Percentiles rank a stretch among this genome's conserved stretches.
Conservation (phyloP, 257 asterid species). For the Solanum clarkiae region DNA sequence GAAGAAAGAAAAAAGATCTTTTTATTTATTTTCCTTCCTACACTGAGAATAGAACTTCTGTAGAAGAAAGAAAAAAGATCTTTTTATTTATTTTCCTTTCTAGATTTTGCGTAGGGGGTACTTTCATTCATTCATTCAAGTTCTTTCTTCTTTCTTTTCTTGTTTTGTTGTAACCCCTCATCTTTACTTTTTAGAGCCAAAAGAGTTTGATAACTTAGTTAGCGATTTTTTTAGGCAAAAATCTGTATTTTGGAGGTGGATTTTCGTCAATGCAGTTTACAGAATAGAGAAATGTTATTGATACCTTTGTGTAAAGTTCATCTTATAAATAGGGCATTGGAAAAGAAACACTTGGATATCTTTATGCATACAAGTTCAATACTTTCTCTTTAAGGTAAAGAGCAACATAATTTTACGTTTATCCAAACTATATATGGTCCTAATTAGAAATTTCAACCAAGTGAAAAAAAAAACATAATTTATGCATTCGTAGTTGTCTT, state of each 20-base stretch:
- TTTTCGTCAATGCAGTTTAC: conserved; percentile 27
- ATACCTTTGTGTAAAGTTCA: not conserved
- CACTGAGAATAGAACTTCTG: conserved; percentile 38
- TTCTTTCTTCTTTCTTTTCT: conserved; percentile 12
- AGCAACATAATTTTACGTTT: not conserved
- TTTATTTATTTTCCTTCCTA: no score
- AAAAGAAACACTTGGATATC: not conserved
- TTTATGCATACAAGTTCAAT: not conserved
- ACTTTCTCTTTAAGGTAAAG: not conserved
- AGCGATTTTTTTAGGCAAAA: not conserved
- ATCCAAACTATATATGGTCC: not conserved
- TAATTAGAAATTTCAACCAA: not conserved
- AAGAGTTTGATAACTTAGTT: no score
- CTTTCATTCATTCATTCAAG: conserved; percentile 36
- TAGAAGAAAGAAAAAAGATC: conserved; percentile 33
- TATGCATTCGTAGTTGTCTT: conserved; percentile 19
- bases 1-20: no score
- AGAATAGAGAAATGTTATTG: not conserved
- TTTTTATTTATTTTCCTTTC: conserved; percentile 1
- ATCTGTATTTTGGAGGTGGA: conserved; percentile 45
- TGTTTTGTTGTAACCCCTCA: not conserved
- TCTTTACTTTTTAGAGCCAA: conserved; percentile 1
- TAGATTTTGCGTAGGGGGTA: conserved; percentile 31
- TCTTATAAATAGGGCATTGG: not conserved
- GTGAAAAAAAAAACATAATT: not conserved